A percentile compares a stretch with the other conserved stretches of the same genome.
Evolutionary conservation across 1,284 basidiomycete species (phyloP).

Genomic region (Gymnopus androsaceus): DNA sequence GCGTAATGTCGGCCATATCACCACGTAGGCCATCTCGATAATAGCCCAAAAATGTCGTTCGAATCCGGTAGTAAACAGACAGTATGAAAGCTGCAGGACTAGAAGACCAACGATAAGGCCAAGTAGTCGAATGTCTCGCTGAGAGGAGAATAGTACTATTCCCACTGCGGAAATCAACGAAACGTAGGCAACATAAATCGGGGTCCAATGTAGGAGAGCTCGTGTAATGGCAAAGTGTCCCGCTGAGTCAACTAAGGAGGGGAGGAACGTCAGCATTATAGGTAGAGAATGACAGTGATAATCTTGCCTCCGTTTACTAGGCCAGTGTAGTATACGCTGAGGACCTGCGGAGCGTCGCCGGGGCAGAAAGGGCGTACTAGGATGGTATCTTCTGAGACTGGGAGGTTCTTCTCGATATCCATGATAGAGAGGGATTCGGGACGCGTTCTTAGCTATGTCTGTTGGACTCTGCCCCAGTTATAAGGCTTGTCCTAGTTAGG

Average conservation of each 20-base stretch:
- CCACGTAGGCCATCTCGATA: slow-evolving; percentile 5
- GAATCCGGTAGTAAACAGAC: slow-evolving; percentile 3
- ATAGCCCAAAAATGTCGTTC: slow-evolving; percentile 5
- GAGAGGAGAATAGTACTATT: not conserved
- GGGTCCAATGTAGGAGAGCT: slow-evolving; percentile 8
- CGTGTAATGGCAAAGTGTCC: slow-evolving; percentile 4
- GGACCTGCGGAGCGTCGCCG: slow-evolving; percentile 2
- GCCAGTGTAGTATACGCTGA: slow-evolving; percentile 4
- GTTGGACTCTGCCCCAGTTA: not conserved
- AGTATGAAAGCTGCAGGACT: slow-evolving; percentile 5
- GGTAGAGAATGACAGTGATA: not conserved
- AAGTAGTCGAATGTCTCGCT: not conserved
- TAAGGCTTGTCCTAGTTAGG: slow-evolving; percentile 4
- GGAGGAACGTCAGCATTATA: not conserved
- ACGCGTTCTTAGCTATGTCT: slow-evolving; percentile 4
- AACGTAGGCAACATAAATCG: slow-evolving; percentile 9
- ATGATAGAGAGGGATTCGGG: slow-evolving; percentile 2
- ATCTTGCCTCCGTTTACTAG: slow-evolving; percentile 10
- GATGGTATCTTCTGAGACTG: not conserved
- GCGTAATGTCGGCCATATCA: slow-evolving; percentile 5
- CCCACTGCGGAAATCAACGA: not conserved
- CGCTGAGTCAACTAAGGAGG: slow-evolving; percentile 1
- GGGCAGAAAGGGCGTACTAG: slow-evolving; percentile 3
- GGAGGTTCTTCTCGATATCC: slow-evolving; percentile 1
- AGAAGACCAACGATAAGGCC: not conserved